phyloP scores from a whole-genome alignment of 2,329 filamentous ascomycete species.

The Coniochaeta pulveracea region DNA sequence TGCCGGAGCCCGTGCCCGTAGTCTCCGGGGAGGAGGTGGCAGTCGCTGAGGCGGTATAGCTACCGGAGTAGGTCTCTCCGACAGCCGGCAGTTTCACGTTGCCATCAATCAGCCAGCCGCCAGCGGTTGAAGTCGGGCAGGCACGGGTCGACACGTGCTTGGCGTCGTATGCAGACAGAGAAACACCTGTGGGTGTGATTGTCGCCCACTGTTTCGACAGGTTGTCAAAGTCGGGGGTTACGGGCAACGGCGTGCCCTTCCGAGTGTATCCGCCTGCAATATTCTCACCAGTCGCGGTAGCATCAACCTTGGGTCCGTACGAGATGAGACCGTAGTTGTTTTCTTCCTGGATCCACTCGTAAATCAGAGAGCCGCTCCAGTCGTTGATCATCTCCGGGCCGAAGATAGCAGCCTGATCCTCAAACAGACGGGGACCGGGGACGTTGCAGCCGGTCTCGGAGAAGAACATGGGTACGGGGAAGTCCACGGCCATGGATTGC shows the following conservation, averaged over 20 bases:
- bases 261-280: constrained; percentile 57
- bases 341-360: constrained; percentile 80
- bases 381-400: constrained; percentile 58
- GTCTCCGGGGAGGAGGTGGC: constrained; percentile 18
- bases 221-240: constrained; percentile 68
- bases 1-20: too few species aligned
- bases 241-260: constrained; percentile 61
- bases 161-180: constrained; percentile 53
- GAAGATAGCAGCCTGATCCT: constrained; percentile 68
- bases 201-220: constrained; percentile 67
- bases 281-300: constrained; percentile 38
- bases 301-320: constrained; percentile 52
- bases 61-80: constrained; percentile 34
- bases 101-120: constrained; percentile 63
- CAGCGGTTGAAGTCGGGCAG: constrained; percentile 59
- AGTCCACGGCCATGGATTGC: constrained; percentile 53
- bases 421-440: constrained; percentile 48
- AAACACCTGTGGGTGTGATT: constrained; percentile 57
- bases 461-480: constrained; percentile 80
- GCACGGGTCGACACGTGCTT: constrained; percentile 47
- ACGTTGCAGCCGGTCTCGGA: constrained; percentile 80
- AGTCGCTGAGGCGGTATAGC: constrained; percentile 6
- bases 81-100: constrained; percentile 59
- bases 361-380: constrained; percentile 71
- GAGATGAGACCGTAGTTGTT: constrained; percentile 75